A percentile compares a stretch with the other conserved stretches of the same genome.
phyloP scores from a whole-genome alignment of 2,329 filamentous ascomycete genomes.

The Colletotrichum lindemuthianum region DNA sequence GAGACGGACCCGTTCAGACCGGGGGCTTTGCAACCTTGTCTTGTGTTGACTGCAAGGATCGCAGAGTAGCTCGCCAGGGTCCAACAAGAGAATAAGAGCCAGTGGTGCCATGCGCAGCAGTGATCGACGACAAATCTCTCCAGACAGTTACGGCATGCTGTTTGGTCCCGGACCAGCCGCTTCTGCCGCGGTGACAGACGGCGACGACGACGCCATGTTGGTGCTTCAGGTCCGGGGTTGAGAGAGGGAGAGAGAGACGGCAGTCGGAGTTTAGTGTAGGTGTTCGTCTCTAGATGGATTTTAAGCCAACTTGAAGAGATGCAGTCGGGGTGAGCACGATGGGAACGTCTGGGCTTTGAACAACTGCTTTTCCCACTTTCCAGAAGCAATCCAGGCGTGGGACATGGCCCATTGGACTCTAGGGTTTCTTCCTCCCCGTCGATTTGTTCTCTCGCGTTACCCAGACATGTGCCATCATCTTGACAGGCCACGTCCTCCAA shows the following conservation, averaged over 20 bases:
- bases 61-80: slow-evolving; percentile 12
- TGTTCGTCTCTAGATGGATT: too few relatives aligned
- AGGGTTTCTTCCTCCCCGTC: neutral
- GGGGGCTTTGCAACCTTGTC: slow-evolving; percentile 11
- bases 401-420: neutral
- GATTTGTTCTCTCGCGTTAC: slow-evolving; percentile 3
- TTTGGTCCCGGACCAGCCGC: slow-evolving; percentile 3
- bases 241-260: neutral
- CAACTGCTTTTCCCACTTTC: neutral
- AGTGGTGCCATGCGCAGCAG: slow-evolving; percentile 5
- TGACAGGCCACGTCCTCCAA: slow-evolving; percentile 14
- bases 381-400: neutral
- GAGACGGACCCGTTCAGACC: slow-evolving; percentile 9
- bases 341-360: too few relatives aligned
- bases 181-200: slow-evolving; percentile 6
- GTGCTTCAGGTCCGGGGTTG: slow-evolving; percentile 1
- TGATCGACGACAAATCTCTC: slow-evolving; percentile 19
- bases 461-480: slow-evolving; percentile 18
- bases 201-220: neutral
- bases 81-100: slow-evolving; percentile 2
- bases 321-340: too few relatives aligned
- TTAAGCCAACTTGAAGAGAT: too few relatives aligned
- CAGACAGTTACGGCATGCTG: neutral
- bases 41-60: slow-evolving; percentile 19
- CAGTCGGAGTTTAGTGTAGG: too few relatives aligned